A percentile compares a stretch with the other conserved stretches of the same genome.
Conservation (phyloP, 371 early-diverging fungal species). For the Syncephalastrum racemosum region DNA sequence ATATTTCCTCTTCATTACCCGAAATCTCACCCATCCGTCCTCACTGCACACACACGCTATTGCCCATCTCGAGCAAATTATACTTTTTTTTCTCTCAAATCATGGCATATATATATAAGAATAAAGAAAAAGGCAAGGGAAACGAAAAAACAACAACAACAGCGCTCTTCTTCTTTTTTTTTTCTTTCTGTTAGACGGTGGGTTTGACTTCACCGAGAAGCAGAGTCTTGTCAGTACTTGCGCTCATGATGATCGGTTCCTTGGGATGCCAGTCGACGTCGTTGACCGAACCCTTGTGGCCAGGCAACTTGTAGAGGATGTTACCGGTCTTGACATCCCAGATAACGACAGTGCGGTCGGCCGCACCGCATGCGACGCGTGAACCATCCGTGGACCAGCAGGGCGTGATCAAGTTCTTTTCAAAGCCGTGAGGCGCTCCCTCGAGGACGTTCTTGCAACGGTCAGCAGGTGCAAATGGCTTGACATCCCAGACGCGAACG, state of each 20-base stretch:
- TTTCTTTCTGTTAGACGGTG: conserved; percentile 6
- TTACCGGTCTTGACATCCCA: conserved; percentile 90
- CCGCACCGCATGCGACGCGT: conserved; percentile 88
- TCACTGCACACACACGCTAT: no score
- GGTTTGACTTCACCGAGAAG: conserved; percentile 85
- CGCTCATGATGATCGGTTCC: conserved; percentile 85
- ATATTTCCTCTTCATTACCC: no score
- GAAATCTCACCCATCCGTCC: no score
- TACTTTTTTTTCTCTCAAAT: no score
- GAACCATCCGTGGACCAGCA: conserved; percentile 90
- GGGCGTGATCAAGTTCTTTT: conserved; percentile 88
- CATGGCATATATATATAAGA: no score
- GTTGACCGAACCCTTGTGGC: conserved; percentile 96
- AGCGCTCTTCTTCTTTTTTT: no score
- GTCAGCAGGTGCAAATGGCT: conserved; percentile 77
- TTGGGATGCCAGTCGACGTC: conserved; percentile 95
- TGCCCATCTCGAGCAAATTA: no score
- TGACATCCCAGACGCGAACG: conserved; percentile 94
- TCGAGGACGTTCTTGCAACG: conserved; percentile 71
- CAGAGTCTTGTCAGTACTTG: conserved; percentile 84
- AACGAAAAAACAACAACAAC: no score
- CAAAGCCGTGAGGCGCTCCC: conserved; percentile 94
- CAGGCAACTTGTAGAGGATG: conserved; percentile 92
- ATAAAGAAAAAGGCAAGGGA: no score
- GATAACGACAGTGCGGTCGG: conserved; percentile 91